Evolutionary conservation across 2,329 filamentous ascomycete species (phyloP), one percentile per base, ranked within the genome.

Genomic region (Fusarium sp.): DNA sequence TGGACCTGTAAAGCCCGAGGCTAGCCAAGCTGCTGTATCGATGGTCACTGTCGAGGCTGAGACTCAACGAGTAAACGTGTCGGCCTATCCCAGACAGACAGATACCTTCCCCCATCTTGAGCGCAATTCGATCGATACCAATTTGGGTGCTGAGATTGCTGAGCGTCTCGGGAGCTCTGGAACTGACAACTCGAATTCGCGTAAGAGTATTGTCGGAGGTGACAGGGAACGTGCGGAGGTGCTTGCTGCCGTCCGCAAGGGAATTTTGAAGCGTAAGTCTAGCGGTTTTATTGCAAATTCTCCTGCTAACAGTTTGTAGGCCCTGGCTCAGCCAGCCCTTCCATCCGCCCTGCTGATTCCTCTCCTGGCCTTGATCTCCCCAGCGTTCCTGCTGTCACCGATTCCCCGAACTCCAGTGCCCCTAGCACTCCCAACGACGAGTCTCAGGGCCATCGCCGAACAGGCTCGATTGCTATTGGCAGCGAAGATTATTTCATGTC

Each of bases 1-100:
- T 75, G 84, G 87, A 10, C 86, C 89, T 33, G 82, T 90, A 4
- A 63, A 68, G 27, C 86, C 88, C 4, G 89, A 93, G 78, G 90
- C 89, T 10, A 94, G 92, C 77, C 88, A 93, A 68, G 93, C 94
- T n/a, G 89, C 94, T 70, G 93, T 99, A 3, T 97, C 96, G 0
- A 97, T 97, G 90, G 92, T 99, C 57, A 98, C 94, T 14, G 94
- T 96, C 9, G 96, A 99, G 83, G 96, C 95, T 3, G 95, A 98
- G 82, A 89, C 94, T 58, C 93, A 97, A 75, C 91, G 84, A 69
- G 91, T 96, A 65, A 94, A 96, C 74, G 91, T 94, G 49, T 94
- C 92, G 64, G 86, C 87, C 3, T 88, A 93, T 69, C 89, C 91
- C 3, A 87, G 90, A 70, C 88, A 92, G 7, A 89, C 93, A 62